phyloP scores from a whole-genome alignment of 805 yeast genomes.

The Yarrowia sp. region DNA sequence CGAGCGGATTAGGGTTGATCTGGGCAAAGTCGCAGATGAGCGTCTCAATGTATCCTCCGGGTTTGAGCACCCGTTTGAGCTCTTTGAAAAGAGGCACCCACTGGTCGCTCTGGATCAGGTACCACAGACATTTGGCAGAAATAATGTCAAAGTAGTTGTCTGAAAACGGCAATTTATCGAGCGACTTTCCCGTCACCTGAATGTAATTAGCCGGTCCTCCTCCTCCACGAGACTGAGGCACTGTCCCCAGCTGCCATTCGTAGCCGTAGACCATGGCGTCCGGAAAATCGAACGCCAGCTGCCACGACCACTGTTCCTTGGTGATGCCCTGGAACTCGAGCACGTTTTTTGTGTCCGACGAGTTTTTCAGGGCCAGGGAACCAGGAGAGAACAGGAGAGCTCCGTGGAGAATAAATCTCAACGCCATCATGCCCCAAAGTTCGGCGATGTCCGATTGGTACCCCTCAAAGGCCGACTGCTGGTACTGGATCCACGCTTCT shows the following conservation, averaged over 20 bases:
- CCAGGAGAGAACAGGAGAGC: conserved; percentile 47
- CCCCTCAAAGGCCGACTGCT: conserved; percentile 40
- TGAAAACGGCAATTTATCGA: conserved; percentile 47
- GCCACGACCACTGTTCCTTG: conserved; percentile 50
- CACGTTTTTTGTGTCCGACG: conserved; percentile 38
- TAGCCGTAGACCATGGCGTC: conserved; percentile 47
- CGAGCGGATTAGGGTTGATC: conserved; percentile 27
- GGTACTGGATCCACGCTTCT: conserved; percentile 49
- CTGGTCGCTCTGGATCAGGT: conserved; percentile 44
- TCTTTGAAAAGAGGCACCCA: conserved; percentile 47
- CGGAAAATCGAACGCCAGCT: conserved; percentile 48
- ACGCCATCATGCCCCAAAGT: conserved; percentile 49
- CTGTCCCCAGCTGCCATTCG: conserved; percentile 43
- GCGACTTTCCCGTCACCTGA: conserved; percentile 46
- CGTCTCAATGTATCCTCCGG: conserved; percentile 49
- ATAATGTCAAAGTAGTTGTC: conserved; percentile 48
- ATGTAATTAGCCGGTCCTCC: conserved; percentile 48
- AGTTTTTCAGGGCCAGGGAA: conserved; percentile 25
- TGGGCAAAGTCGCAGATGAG: conserved; percentile 44
- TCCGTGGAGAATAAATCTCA: conserved; percentile 46
- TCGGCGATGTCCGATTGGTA: conserved; percentile 44
- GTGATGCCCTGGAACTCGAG: conserved; percentile 46
- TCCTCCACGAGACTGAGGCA: conserved; percentile 39
- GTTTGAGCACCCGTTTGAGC: conserved; percentile 47
- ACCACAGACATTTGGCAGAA: conserved; percentile 49